Conservation (phyloP, 257 asterid species). For the Capsicum baccatum region DNA sequence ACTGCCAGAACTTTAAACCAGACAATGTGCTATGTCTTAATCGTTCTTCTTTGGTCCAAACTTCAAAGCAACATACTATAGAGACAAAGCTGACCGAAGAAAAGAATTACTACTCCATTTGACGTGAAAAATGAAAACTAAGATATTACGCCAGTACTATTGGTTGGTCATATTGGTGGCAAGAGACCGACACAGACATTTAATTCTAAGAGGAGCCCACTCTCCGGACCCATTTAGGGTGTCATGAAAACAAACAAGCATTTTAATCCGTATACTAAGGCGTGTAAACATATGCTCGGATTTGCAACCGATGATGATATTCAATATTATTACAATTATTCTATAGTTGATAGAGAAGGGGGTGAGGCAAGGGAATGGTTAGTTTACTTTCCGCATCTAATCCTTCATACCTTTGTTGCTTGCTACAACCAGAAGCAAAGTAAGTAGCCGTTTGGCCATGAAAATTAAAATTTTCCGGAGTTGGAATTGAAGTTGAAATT, state of each 20-base stretch:
- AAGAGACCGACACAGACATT: neutral
- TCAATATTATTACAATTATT: neutral
- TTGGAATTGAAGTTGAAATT: too few relatives aligned
- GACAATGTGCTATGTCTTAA: neutral
- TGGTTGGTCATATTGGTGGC: neutral
- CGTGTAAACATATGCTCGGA: slow-evolving; percentile 8
- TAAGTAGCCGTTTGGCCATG: too few relatives aligned
- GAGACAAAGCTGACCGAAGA: slow-evolving; percentile 6
- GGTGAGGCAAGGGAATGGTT: neutral
- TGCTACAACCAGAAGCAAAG: slow-evolving; percentile 15
- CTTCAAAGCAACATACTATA: neutral
- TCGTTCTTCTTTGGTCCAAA: neutral
- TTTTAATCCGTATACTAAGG: neutral
- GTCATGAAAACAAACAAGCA: neutral
- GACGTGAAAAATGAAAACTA: neutral
- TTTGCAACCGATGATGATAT: neutral
- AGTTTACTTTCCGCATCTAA: neutral
- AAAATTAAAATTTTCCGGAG: too few relatives aligned
- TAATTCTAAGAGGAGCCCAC: neutral
- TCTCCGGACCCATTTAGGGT: neutral
- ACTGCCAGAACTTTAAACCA: slow-evolving; percentile 16
- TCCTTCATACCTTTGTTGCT: neutral
- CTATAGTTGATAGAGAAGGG: neutral
- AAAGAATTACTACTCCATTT: neutral
- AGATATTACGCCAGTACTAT: neutral